phyloP scores from a whole-genome alignment of 1,139 yeast genomes.

The Hansenula sp. region DNA sequence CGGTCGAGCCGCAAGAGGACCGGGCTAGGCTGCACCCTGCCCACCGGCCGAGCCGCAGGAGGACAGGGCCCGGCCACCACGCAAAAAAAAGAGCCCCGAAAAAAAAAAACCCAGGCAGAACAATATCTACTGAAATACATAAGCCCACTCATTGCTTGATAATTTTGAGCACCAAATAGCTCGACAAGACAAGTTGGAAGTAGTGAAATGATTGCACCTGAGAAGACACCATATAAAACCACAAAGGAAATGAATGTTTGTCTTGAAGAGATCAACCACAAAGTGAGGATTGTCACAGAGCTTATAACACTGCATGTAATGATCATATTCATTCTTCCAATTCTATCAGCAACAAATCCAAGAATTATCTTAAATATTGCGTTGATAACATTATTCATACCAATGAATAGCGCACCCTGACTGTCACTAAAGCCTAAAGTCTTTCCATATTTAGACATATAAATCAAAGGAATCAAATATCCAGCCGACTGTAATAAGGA shows the following conservation, averaged over 20 bases:
- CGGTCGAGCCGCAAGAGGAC: no score
- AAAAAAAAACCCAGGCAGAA: no score
- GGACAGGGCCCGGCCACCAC: no score
- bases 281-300: slow-evolving; percentile 29
- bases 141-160: slow-evolving; percentile 21
- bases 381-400: slow-evolving; percentile 37
- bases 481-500: slow-evolving; percentile 39
- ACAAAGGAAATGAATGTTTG: slow-evolving; percentile 35
- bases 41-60: no score
- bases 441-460: slow-evolving; percentile 38
- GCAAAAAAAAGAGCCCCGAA: slow-evolving; percentile 29
- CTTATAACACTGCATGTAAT: slow-evolving; percentile 33
- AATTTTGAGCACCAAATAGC: slow-evolving; percentile 33
- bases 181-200: slow-evolving; percentile 38
- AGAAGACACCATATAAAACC: slow-evolving; percentile 34
- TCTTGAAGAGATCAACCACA: slow-evolving; percentile 32
- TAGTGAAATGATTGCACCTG: slow-evolving; percentile 37
- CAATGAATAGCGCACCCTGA: slow-evolving; percentile 41
- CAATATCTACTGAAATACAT: slow-evolving; percentile 32
- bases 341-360: slow-evolving; percentile 34
- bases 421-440: slow-evolving; percentile 32
- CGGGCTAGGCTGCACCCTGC: no score
- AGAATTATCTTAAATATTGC: slow-evolving; percentile 36
- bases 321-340: slow-evolving; percentile 37
- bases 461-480: slow-evolving; percentile 37